phyloP scores from a whole-genome alignment of 495 filamentous ascomycete species.

The Penicillium silybi region DNA sequence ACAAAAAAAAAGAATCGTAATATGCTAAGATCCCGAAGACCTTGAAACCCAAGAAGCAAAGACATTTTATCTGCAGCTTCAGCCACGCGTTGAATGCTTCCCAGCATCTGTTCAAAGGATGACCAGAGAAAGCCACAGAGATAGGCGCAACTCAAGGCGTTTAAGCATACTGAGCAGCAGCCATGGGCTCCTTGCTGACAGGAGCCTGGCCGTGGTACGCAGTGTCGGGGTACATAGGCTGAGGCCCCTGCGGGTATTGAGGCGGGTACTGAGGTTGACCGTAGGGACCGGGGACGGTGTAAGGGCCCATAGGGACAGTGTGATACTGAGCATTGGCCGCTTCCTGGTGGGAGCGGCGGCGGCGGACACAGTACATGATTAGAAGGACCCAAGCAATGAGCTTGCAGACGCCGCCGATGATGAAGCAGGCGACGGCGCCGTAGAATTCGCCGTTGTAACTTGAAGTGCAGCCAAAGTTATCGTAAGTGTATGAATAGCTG shows the following conservation, averaged over 20 bases:
- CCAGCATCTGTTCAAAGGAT: neutral
- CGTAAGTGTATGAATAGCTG: slow-evolving; percentile 1
- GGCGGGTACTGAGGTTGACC: slow-evolving; percentile 12
- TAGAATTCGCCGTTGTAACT: slow-evolving; percentile 14
- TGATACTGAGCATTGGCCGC: slow-evolving; percentile 8
- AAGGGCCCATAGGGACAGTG: slow-evolving; percentile 6
- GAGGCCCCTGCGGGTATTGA: neutral
- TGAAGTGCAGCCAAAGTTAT: neutral
- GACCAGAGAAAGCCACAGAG: neutral
- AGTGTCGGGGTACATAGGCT: neutral
- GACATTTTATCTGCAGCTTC: neutral
- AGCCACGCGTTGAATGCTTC: neutral
- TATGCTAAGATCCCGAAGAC: neutral
- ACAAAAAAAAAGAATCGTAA: neutral
- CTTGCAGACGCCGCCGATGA: slow-evolving; percentile 16
- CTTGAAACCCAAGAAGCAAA: neutral
- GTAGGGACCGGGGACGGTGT: slow-evolving; percentile 4
- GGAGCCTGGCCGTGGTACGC: neutral
- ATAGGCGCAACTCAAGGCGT: neutral
- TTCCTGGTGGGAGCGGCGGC: slow-evolving; percentile 7
- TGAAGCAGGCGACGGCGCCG: slow-evolving; percentile 13
- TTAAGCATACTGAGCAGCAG: neutral
- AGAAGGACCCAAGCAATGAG: slow-evolving; percentile 20
- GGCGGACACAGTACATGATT: slow-evolving; percentile 19
- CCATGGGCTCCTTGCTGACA: neutral